Base-by-base conservation (phyloP, 2,329 filamentous ascomycete species). In the Chaetomiaceae sp. region DNA sequence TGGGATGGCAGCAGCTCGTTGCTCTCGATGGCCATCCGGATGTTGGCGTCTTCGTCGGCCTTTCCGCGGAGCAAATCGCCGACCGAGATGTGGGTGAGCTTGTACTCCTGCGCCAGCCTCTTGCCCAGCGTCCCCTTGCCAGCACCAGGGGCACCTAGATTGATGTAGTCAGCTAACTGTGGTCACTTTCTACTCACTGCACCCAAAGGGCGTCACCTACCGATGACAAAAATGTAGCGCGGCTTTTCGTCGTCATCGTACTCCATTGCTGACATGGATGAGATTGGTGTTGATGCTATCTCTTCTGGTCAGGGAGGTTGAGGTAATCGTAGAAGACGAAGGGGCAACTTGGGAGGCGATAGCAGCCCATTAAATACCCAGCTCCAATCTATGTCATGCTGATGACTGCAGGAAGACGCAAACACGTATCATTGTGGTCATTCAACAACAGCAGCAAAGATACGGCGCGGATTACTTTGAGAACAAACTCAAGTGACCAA, bases 81-180 rank as follows among this genome's bases (percentile, higher is more conserved):
- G 26, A 52, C 15, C 2, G 50, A 50, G 33, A 50, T 24, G 38
- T 52, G 47, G 6, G 29, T 30, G 32, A 48, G 32, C 26, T 30
- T 22, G 20, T 33, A 11, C 3, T 38, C 42, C 3, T 38, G 7
- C 1, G 42, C 34, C 8, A 52, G 29, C 17, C 8, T 22, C 36
- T 41, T 44, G 42, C 41, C 37, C 26, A 50, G 38, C 4, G 50
- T 50, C 11, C 47, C 45, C 19, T 52, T 52, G 36, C 47, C 50
- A 8, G 47, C 38, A 6, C 44, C 50, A n/a, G 47, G 41, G 6
- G 47, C 26, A 8, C 50, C 47, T 50, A 33, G 12, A 14, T n/a
- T n/a, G 12, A 9, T n/a, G 5, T 24, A 20, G 20, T 38, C 11
- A 37, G 42, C 27, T n/a, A 7, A 32, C 11, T 15, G 29, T 27